Percentiles rank a stretch among this genome's conserved stretches.
Evolutionary conservation across 1,284 basidiomycete species (phyloP).

Genomic region (Ceratobasidium sp.): DNA sequence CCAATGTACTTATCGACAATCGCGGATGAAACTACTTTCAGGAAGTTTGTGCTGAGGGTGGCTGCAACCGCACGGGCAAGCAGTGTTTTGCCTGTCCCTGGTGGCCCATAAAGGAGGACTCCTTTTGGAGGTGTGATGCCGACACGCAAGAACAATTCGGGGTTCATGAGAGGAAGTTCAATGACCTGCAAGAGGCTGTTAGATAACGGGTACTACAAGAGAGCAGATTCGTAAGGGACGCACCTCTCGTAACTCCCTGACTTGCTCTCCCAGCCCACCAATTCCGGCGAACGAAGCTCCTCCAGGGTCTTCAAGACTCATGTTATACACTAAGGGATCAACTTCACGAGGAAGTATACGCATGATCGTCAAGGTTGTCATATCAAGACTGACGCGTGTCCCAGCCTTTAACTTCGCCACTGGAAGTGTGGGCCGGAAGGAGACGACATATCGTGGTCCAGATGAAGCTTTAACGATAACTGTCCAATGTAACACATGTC

Average conservation of each 20-base stretch:
- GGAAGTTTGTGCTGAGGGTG: slow-evolving; percentile 95
- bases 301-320: slow-evolving; percentile 98
- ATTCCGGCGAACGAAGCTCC: slow-evolving; percentile 96
- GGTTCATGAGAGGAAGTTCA: slow-evolving; percentile 94
- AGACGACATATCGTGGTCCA: slow-evolving; percentile 99
- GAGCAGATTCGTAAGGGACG: slow-evolving; percentile 47
- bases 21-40: slow-evolving; percentile 98
- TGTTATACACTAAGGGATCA: slow-evolving; percentile 98
- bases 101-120: slow-evolving; percentile 91
- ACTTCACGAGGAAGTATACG: slow-evolving; percentile 97
- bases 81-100: slow-evolving; percentile 95
- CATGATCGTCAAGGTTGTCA: slow-evolving; percentile 99
- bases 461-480: slow-evolving; percentile 99
- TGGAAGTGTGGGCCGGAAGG: slow-evolving; percentile 93
- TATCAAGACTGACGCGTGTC: slow-evolving; percentile 96
- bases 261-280: slow-evolving; percentile 95
- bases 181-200: slow-evolving; percentile 72
- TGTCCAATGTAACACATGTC: slow-evolving; percentile 52
- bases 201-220: not conserved
- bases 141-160: slow-evolving; percentile 94
- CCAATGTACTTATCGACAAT: slow-evolving; percentile 99
- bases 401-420: slow-evolving; percentile 92
- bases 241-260: slow-evolving; percentile 94
- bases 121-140: slow-evolving; percentile 97
- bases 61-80: slow-evolving; percentile 96